Percentiles rank a stretch among this genome's conserved stretches.
phyloP scores from a whole-genome alignment of 305 asterid species.

The Solanum hybrid region DNA sequence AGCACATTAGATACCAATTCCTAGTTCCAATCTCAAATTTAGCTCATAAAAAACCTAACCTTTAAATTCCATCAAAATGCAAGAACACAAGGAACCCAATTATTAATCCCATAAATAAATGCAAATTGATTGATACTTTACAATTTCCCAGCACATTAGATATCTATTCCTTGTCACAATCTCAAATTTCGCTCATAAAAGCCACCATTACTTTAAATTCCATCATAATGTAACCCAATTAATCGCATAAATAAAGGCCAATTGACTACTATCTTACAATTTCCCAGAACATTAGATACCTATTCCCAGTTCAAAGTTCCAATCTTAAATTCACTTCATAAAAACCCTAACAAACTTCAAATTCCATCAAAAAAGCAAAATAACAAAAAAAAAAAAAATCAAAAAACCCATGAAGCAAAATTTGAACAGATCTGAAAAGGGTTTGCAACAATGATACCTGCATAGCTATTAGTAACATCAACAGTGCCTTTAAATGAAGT shows the following conservation, averaged over 20 bases:
- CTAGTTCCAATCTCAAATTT: neutral
- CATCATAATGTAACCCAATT: neutral
- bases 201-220: neutral
- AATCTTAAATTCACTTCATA: no score
- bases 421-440: conserved; percentile 28
- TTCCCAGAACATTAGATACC: neutral
- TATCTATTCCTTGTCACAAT: neutral
- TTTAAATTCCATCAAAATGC: neutral
- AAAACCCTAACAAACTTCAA: no score
- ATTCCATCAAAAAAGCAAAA: neutral
- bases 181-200: neutral
- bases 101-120: neutral
- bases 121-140: neutral
- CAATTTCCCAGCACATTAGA: neutral
- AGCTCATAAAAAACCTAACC: neutral
- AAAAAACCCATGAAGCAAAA: neutral
- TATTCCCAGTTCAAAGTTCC: no score
- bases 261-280: neutral
- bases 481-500: conserved; percentile 75
- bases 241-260: neutral
- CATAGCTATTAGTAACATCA: conserved; percentile 89
- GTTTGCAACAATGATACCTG: conserved; percentile 32
- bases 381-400: neutral
- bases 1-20: neutral
- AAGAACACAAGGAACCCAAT: neutral